Evolutionary conservation across 2,329 filamentous ascomycete species (phyloP), one percentile per base, ranked within the genome.

Genomic region (Microsporum canis): DNA sequence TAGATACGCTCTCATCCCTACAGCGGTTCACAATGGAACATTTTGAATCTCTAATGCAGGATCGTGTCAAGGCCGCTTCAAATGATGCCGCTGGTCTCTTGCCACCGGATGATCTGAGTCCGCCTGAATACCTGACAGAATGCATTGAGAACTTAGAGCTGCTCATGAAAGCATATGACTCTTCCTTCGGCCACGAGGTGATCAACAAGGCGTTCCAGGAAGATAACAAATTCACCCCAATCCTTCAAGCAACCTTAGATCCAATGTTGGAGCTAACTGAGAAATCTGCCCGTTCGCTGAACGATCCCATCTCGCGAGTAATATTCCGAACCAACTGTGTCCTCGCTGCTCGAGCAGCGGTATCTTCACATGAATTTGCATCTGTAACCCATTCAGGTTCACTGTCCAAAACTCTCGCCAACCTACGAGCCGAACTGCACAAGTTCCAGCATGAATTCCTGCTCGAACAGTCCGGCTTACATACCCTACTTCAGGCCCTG

Each of bases 161-260:
- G 4, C 86, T 97, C 58, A 88, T 96, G 79, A 88, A 88, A 70
- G 94, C 88, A 23, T 92, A 91, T 69, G 90, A 95, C 66, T 88
- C 88, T 1, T 95, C 91, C 0, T 78, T 94, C 29, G 83, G 66
- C 31, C 68, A 70, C 17, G 72, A 71, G 3, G 67, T 70, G 6
- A 41, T 64, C 33, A 62, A 86, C 1, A 75, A 82, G 2, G 74
- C 78, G 0, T 75, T 80, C 6, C 79, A 84, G 63, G 79, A 82
- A 58, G 85, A 87, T 64, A 80, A 82, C 43, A 85, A 85, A 41
- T 95, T 96, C 68, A 82, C 88, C 55, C 81, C 84, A 4, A 84
- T 96, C 23, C 78, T 96, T 17, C 79, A 80, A 45, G 88, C 92
- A 68, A 86, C 90, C 0, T 84, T 97, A 39, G 89, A 96, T 66